Evolutionary conservation across 2,329 filamentous ascomycete genomes (phyloP).

Genomic region (Nothopassalora personata): DNA sequence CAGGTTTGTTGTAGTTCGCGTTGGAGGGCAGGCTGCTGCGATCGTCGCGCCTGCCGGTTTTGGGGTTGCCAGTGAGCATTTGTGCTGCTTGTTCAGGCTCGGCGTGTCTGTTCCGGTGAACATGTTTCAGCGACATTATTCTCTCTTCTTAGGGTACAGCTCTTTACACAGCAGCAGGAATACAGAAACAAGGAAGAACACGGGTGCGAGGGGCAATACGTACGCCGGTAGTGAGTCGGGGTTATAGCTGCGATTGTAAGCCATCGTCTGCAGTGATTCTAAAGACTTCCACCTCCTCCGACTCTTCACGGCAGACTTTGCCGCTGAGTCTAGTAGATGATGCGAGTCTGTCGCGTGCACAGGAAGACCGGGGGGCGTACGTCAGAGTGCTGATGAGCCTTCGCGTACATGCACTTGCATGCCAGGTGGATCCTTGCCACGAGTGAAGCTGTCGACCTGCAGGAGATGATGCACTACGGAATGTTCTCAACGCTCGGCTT

Average conservation of each 20-base stretch:
- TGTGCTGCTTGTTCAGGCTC: slow-evolving; percentile 60
- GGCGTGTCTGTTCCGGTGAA: slow-evolving; percentile 53
- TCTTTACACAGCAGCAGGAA: neutral
- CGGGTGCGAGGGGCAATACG: slow-evolving; percentile 33
- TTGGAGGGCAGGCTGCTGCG: slow-evolving; percentile 29
- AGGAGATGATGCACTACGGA: neutral
- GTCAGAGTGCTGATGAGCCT: neutral
- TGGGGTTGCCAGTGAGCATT: slow-evolving; percentile 29
- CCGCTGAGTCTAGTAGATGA: neutral
- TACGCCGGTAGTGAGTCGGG: slow-evolving; percentile 91
- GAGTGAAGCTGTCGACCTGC: neutral
- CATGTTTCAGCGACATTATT: slow-evolving; percentile 15
- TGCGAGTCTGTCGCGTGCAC: neutral
- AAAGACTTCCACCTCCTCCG: neutral
- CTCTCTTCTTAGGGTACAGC: neutral
- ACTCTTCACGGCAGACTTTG: neutral
- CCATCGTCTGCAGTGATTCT: slow-evolving; percentile 54
- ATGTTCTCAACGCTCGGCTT: neutral
- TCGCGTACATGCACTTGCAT: neutral
- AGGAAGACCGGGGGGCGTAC: neutral
- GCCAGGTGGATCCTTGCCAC: neutral
- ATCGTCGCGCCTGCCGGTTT: slow-evolving; percentile 20
- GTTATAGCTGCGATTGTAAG: slow-evolving; percentile 89
- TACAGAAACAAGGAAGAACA: slow-evolving; percentile 1
- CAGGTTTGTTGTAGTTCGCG: slow-evolving; percentile 41